Conservation (phyloP, 1,284 basidiomycete species). For the Pseudozyma sp. region DNA sequence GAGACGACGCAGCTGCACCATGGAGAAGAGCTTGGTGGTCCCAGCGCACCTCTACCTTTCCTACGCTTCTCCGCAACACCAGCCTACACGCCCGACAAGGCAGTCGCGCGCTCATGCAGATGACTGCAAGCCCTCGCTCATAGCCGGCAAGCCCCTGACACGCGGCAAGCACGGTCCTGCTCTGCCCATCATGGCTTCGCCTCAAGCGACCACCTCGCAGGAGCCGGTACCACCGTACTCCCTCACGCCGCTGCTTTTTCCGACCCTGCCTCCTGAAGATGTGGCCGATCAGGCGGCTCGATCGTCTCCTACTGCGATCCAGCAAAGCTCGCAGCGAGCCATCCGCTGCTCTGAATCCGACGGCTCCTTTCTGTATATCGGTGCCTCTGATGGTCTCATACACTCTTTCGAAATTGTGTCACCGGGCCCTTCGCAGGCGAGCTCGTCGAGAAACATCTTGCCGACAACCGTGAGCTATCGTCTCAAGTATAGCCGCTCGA, state of each 20-base stretch:
- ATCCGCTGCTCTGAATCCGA: conserved; percentile 47
- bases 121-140: neutral
- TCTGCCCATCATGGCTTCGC: conserved; percentile 15
- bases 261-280: conserved; percentile 38
- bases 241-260: conserved; percentile 51
- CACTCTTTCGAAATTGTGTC: conserved; percentile 41
- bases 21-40: conserved; percentile 6
- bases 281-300: conserved; percentile 13
- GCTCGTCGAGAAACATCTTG: neutral
- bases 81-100: no score
- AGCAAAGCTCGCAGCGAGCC: conserved; percentile 33
- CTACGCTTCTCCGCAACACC: neutral
- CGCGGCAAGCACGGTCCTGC: neutral
- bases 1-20: conserved; percentile 5
- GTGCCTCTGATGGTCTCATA: conserved; percentile 53
- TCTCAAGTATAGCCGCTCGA: conserved; percentile 17
- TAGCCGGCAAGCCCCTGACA: neutral
- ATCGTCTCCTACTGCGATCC: conserved; percentile 49
- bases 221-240: conserved; percentile 48
- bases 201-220: conserved; percentile 5
- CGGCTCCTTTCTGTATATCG: conserved; percentile 51
- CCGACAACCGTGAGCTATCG: conserved; percentile 7
- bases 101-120: neutral
- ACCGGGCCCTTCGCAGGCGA: neutral
- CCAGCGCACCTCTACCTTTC: conserved; percentile 7